These are phyloP conservation scores for Actinomortierella ambigua DNA, from an alignment of 371 early-diverging fungal genomes.

Conservation along the genomic window DNA sequence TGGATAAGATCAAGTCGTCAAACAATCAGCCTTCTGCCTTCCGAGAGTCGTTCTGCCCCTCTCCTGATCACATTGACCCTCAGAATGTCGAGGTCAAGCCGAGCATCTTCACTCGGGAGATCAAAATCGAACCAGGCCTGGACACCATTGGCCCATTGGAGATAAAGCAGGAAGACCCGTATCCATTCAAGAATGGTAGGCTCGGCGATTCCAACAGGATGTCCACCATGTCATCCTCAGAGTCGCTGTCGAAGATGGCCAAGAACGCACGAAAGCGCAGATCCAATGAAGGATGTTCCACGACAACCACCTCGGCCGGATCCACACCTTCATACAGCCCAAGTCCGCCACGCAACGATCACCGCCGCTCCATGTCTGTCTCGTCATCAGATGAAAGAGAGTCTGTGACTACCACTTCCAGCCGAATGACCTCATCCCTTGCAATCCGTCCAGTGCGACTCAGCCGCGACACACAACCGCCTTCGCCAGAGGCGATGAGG, in stretches of 20 bases:
- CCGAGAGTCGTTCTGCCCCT: slow-evolving; percentile 33
- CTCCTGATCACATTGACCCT: slow-evolving; percentile 43
- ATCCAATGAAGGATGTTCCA: slow-evolving; percentile 30
- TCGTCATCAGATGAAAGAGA: slow-evolving; percentile 44
- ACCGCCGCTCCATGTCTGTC: slow-evolving; percentile 40
- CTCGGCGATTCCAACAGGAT: too few relatives aligned
- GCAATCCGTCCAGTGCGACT: too few relatives aligned
- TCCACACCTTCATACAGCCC: slow-evolving; percentile 25
- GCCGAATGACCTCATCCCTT: too few relatives aligned
- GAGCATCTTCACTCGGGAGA: slow-evolving; percentile 20
- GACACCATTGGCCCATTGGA: too few relatives aligned
- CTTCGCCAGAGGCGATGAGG: slow-evolving; percentile 45
- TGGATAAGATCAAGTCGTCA: slow-evolving; percentile 22
- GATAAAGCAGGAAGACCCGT: too few relatives aligned
- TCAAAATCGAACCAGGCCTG: too few relatives aligned
- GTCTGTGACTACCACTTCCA: slow-evolving; percentile 1
- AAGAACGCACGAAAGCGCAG: slow-evolving; percentile 41
- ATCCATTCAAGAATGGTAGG: too few relatives aligned
- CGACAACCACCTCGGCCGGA: slow-evolving; percentile 11
- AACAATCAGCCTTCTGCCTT: not conserved
- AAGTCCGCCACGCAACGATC: slow-evolving; percentile 36
- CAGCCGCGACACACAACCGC: slow-evolving; percentile 24
- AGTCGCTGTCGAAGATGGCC: not conserved
- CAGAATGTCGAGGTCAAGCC: slow-evolving; percentile 44
- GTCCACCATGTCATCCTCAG: not conserved